A percentile compares a stretch with the other conserved stretches of the same genome.
Conservation (phyloP, 306 rosid species). For the Cucurbita argyrosperma region DNA sequence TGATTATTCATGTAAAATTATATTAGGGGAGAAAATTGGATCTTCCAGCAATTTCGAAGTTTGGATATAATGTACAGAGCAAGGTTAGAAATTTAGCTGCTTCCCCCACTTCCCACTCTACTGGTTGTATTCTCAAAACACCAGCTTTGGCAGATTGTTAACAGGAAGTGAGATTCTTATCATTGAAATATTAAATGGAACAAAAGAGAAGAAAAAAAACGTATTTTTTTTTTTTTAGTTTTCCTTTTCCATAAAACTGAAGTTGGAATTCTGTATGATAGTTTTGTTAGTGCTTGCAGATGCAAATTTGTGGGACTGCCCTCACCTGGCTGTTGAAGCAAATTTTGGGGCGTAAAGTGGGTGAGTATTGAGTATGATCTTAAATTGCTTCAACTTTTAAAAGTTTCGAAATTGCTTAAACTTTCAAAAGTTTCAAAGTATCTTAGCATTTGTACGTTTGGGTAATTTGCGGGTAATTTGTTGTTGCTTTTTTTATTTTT, state of each 20-base stretch:
- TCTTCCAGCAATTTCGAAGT: background rate
- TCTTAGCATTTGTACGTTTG: too few relatives aligned
- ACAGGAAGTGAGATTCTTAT: background rate
- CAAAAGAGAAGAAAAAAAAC: background rate
- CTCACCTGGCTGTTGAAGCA: too few relatives aligned
- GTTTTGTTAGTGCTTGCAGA: background rate
- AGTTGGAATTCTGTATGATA: background rate
- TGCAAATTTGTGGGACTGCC: too few relatives aligned
- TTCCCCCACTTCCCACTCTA: background rate
- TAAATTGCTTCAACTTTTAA: too few relatives aligned
- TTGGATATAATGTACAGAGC: background rate
- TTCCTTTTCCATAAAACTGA: background rate
- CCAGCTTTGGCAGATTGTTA: background rate
- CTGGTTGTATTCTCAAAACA: background rate
- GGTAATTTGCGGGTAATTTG: too few relatives aligned
- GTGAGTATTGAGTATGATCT: too few relatives aligned
- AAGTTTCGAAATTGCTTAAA: too few relatives aligned
- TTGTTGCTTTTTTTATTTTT: too few relatives aligned
- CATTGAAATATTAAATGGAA: background rate
- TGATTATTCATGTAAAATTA: background rate
- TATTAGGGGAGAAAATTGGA: background rate
- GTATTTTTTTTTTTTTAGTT: background rate
- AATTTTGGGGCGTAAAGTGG: too few relatives aligned
- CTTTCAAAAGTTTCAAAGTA: too few relatives aligned
- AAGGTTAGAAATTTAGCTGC: background rate